Evolutionary conservation across 768 basidiomycete species (phyloP), one percentile per base, ranked within the genome.

Genomic region (Naganishia kalamii): DNA sequence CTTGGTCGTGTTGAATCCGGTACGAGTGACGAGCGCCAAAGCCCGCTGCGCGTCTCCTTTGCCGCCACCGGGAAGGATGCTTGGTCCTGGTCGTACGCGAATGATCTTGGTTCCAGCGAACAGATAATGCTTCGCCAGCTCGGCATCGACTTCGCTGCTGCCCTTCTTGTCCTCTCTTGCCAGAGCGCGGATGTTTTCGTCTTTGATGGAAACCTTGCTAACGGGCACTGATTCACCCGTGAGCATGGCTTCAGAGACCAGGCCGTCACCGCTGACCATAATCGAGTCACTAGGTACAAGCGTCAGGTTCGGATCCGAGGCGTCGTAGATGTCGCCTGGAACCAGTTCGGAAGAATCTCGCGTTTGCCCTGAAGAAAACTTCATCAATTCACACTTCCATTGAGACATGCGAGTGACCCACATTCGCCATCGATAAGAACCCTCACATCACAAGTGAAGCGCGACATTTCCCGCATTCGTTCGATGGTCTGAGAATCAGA

Each of bases 201-300:
- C 88, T 72, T 87, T 91, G 65, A 87, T 83, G 0, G 93, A 88
- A 21, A 84, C 79, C 76, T 99, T 99, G 75, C 89, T 89, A 59
- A 99, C 91, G 1, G 96, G 96, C 0, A 99, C 90, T 69, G 92
- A 96, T 79, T 99, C 96, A 13, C 96, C 96, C 0, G 96, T 79
- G 41, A 77, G 71, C 76, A 99, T 98, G 68, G 92, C 94, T 80
- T 99, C 96, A 76, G 98, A 98, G 57, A 98, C 88, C 65, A 99
- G 94, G 1, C 92, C 92, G 76, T 99, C 96, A 0, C 96, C 96
- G 1, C 91, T 90, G 30, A 99, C 85, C 8, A 99, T 83, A 69
- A 97, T 84, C 68, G 94, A 82, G 76, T 99, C 96, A 15, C 90
- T 89, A 3, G 96, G 96, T 69, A 99, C 82, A 33, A 86, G 78